Conservation (phyloP, 768 basidiomycete species). For the Inosperma sp. region DNA sequence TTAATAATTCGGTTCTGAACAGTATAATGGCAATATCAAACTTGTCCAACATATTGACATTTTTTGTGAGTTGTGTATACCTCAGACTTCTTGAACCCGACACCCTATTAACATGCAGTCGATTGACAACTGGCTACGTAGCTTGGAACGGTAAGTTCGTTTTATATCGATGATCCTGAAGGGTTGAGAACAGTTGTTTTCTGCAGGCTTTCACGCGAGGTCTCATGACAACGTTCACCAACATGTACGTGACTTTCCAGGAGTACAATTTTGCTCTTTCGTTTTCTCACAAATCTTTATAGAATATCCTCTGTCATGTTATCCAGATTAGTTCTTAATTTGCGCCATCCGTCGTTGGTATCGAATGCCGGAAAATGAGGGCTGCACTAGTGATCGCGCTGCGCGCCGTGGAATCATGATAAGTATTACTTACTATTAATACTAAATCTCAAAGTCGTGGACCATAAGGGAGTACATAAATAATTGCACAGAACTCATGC, state of each 20-base stretch:
- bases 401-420: too few species aligned
- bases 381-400: too few species aligned
- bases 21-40: constrained; percentile 27
- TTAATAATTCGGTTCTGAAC: not conserved
- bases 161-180: not conserved
- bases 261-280: not conserved
- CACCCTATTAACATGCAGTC: too few species aligned
- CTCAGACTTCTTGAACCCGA: too few species aligned
- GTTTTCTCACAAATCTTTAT: not conserved
- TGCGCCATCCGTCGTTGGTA: too few species aligned
- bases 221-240: constrained; percentile 30
- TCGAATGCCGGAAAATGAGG: too few species aligned
- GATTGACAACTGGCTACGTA: too few species aligned
- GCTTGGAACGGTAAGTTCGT: constrained; percentile 29
- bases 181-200: not conserved
- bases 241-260: constrained; percentile 29
- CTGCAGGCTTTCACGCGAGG: constrained; percentile 31
- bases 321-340: constrained; percentile 16
- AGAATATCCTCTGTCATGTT: constrained; percentile 18
- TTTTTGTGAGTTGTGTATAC: constrained; percentile 26
- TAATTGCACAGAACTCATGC: too few species aligned
- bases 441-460: too few species aligned
- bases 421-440: too few species aligned
- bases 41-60: constrained; percentile 35
- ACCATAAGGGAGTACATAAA: too few species aligned